These are phyloP conservation scores for Aspergillus sp. DNA, from an alignment of 2,329 filamentous ascomycete genomes.

Conservation along the genomic window DNA sequence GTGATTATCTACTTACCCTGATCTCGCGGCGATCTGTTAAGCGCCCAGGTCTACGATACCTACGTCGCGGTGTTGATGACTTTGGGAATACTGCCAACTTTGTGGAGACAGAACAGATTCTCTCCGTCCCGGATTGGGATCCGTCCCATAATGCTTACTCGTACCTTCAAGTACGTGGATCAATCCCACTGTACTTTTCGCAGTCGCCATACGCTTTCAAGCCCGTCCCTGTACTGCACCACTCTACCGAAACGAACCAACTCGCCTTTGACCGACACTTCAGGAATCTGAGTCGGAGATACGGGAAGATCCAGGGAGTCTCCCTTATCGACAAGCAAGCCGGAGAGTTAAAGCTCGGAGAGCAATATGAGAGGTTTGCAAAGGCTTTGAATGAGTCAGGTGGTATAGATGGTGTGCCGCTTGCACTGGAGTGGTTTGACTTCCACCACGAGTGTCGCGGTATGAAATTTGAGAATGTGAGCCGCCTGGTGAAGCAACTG, in stretches of 20 bases:
- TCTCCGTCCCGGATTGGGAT: conserved; percentile 71
- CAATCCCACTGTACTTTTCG: conserved; percentile 92
- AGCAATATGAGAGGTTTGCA: conserved; percentile 71
- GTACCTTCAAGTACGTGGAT: conserved; percentile 84
- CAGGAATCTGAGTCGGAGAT: conserved; percentile 65
- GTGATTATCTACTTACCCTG: conserved; percentile 75
- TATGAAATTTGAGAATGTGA: conserved; percentile 98
- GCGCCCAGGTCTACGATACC: conserved; percentile 83
- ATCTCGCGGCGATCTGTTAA: conserved; percentile 88
- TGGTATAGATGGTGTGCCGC: conserved; percentile 51
- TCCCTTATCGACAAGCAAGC: conserved; percentile 89
- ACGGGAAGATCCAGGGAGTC: conserved; percentile 75
- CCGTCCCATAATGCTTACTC: conserved; percentile 68
- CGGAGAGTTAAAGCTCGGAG: conserved; percentile 76
- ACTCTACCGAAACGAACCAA: conserved; percentile 77
- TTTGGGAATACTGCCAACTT: conserved; percentile 84
- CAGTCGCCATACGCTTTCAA: conserved; percentile 94
- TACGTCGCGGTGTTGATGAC: conserved; percentile 87
- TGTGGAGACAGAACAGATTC: conserved; percentile 93
- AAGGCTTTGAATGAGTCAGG: conserved; percentile 66
- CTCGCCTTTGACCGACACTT: conserved; percentile 80
- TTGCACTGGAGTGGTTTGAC: conserved; percentile 94
- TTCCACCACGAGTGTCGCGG: conserved; percentile 90
- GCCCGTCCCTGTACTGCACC: conserved; percentile 77
- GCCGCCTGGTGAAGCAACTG: conserved; percentile 71